Percentiles rank a stretch among this genome's conserved stretches.
phyloP scores from a whole-genome alignment of 2,329 filamentous ascomycete genomes.

The Fusarium sterilihyphosum region DNA sequence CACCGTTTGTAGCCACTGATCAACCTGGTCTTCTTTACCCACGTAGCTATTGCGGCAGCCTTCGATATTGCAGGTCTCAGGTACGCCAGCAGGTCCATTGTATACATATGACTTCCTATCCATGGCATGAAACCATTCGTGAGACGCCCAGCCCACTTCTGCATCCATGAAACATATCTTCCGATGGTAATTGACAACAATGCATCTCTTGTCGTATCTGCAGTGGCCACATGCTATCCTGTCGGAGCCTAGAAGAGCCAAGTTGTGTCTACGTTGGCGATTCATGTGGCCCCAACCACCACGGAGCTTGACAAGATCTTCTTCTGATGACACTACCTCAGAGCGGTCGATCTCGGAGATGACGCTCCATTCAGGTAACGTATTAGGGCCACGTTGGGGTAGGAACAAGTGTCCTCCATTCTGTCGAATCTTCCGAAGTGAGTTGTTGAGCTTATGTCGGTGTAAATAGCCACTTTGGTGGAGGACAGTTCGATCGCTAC shows the following conservation, averaged over 20 bases:
- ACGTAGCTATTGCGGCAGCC: background rate
- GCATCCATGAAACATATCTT: background rate
- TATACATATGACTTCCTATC: background rate
- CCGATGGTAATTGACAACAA: background rate
- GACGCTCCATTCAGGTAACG: rapidly evolving
- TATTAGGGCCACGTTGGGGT: background rate
- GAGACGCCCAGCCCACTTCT: background rate
- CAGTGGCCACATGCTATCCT: background rate
- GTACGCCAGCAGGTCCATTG: background rate
- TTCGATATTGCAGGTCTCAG: background rate
- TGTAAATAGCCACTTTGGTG: background rate
- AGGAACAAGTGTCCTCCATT: background rate
- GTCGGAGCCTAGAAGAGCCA: background rate
- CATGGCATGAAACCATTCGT: background rate
- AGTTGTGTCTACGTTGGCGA: background rate
- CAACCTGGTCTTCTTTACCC: background rate
- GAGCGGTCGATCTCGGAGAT: background rate
- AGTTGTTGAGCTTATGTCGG: background rate
- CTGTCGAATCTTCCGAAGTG: background rate
- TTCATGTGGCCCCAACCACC: background rate
- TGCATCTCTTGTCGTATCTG: background rate
- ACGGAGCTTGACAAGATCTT: background rate
- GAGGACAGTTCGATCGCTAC: background rate
- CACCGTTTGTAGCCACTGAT: no score
- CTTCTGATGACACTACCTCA: background rate